Evolutionary conservation across 2,329 filamentous ascomycete genomes (phyloP), one percentile per base, ranked within the genome.

Genomic region (Coniochaeta ligniaria): DNA sequence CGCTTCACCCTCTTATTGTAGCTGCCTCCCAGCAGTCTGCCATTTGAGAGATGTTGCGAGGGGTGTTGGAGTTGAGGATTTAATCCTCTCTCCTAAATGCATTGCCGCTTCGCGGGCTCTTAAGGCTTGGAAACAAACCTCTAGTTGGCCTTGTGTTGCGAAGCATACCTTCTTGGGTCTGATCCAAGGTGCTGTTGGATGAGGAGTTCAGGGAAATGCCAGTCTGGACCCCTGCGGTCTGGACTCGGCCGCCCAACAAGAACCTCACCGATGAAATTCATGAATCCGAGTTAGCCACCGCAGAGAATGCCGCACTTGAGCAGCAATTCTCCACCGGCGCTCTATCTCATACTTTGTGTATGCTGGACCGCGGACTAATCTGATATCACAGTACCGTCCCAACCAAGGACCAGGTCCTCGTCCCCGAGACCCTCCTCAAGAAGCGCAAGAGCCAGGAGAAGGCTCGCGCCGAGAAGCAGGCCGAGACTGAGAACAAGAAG

Each of bases 391-490:
- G 92, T 82, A 88, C 87, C 81, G 91, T 96, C 75, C 92, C 95
- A 71, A 96, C 92, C 79, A 82, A 93, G 80, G 91, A 97, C 80
- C 90, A 98, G 80, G 88, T 99, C 78, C 85, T 98, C 78, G 92
- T 98, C 77, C 95, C 95, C 72, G 95, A 99, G 91, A 99, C 95
- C 73, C 91, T 99, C 75, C 88, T 99, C 80, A 99, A 99, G 91
- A 99, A 99, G 92, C 91, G 95, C 85, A 99, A 99, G 92, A 92
- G 87, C 80, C 94, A 97, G 84, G 95, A 99, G 88, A 96, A 97
- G 88, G 92, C 93, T 78, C 91, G 93, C 79, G 93, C 95, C 79
- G 91, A 94, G 82, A 89, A 88, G 77, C 80, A 84, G 70, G 85
- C 90, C 68, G 90, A 91, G 74, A 78, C 87, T 69, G 85, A 92